These are phyloP conservation scores for Penicillium pulvis DNA, from an alignment of 495 filamentous ascomycete species.

Conservation along the genomic window DNA sequence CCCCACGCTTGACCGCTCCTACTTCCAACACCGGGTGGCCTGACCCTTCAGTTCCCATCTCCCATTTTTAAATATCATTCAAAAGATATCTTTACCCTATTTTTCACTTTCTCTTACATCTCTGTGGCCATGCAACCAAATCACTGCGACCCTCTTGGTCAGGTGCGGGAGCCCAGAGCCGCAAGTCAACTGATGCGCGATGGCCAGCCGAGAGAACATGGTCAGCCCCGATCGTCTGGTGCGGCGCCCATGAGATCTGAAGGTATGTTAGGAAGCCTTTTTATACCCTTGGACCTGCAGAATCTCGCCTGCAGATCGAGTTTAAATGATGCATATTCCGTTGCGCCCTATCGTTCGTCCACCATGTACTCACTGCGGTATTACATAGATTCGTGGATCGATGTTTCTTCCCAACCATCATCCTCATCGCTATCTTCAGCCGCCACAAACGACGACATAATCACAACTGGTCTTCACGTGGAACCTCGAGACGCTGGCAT, in stretches of 20 bases:
- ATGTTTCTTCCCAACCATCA: slow-evolving; percentile 89
- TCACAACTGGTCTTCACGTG: slow-evolving; percentile 80
- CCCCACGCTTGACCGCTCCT: slow-evolving; percentile 35
- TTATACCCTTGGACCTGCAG: slow-evolving; percentile 19
- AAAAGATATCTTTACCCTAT: not conserved
- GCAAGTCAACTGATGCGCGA: slow-evolving; percentile 46
- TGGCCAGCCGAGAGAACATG: slow-evolving; percentile 38
- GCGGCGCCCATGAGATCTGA: slow-evolving; percentile 48
- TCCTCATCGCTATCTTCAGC: slow-evolving; percentile 85
- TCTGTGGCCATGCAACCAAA: slow-evolving; percentile 44
- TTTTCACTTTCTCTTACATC: slow-evolving; percentile 5
- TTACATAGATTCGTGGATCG: slow-evolving; percentile 91
- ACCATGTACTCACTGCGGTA: slow-evolving; percentile 57
- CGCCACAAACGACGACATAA: slow-evolving; percentile 76
- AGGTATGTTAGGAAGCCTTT: slow-evolving; percentile 36
- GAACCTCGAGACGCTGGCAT: slow-evolving; percentile 48
- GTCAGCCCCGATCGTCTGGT: slow-evolving; percentile 42
- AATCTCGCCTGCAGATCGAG: slow-evolving; percentile 15
- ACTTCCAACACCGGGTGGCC: slow-evolving; percentile 28
- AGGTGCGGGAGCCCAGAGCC: slow-evolving; percentile 45
- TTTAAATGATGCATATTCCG: slow-evolving; percentile 20
- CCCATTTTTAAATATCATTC: slow-evolving; percentile 12
- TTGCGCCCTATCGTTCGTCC: not conserved
- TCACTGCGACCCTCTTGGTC: slow-evolving; percentile 49
- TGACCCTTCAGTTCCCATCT: slow-evolving; percentile 23